A percentile compares a stretch with the other conserved stretches of the same genome.
These are phyloP conservation scores for Arabidopsis suecica DNA, from an alignment of 345 rosid species.

Conservation along the genomic window DNA sequence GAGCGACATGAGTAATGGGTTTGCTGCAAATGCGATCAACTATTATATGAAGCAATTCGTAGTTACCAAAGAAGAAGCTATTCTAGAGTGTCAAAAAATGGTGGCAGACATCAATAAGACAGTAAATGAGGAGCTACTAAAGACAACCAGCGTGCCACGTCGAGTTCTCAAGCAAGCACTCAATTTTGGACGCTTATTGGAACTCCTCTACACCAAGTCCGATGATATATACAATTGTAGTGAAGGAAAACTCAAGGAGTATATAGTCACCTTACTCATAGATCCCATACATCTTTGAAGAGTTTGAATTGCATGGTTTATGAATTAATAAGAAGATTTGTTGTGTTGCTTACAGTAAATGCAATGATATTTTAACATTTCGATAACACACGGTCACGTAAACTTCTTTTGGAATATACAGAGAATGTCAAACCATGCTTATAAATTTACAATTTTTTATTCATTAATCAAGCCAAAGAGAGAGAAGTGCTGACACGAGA, in stretches of 20 bases:
- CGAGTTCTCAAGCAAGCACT: slow-evolving; percentile 18
- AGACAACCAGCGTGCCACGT: not conserved
- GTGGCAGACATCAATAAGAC: slow-evolving; percentile 10
- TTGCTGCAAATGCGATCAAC: slow-evolving; percentile 20
- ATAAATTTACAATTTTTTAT: not conserved
- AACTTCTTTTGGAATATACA: too few species aligned
- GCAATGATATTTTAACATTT: too few species aligned
- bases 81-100: not conserved
- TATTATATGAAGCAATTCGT: slow-evolving; percentile 30
- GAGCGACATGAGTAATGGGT: slow-evolving; percentile 45
- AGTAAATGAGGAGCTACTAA: slow-evolving; percentile 19
- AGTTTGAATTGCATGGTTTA: not conserved
- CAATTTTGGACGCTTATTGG: slow-evolving; percentile 9
- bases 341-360: not conserved
- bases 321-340: not conserved
- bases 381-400: too few species aligned
- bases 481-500: not conserved
- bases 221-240: slow-evolving; percentile 21
- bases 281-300: slow-evolving; percentile 21
- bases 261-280: slow-evolving; percentile 1
- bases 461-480: not conserved
- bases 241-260: slow-evolving; percentile 27
- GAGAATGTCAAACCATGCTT: not conserved
- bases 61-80: slow-evolving; percentile 22
- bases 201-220: not conserved